Conservation (phyloP, 257 asterid genomes). For the Solanum etuberosum region DNA sequence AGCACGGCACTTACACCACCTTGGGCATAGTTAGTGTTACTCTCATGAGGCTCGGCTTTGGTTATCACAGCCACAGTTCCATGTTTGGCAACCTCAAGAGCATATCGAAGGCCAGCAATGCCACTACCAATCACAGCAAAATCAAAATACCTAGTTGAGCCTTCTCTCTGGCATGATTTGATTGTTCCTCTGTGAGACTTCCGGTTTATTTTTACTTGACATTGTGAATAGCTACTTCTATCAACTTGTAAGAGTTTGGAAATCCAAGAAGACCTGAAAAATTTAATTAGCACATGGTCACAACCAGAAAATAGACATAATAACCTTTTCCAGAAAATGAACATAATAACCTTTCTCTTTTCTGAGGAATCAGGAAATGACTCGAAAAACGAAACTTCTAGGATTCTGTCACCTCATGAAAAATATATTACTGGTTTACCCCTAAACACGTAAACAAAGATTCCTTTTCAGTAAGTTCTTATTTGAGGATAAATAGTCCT, state of each 20-base stretch:
- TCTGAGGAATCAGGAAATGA: neutral
- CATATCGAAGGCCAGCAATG: slow-evolving; percentile 97
- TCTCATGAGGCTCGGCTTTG: slow-evolving; percentile 94
- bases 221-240: slow-evolving; percentile 8
- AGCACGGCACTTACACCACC: slow-evolving; percentile 99
- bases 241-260: slow-evolving; percentile 29
- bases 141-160: slow-evolving; percentile 60
- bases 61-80: slow-evolving; percentile 94
- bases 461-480: neutral
- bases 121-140: slow-evolving; percentile 95
- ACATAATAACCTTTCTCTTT: neutral
- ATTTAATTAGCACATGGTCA: neutral
- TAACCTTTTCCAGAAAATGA: neutral
- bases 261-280: slow-evolving; percentile 58
- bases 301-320: neutral
- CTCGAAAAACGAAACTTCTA: neutral
- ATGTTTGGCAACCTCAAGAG: slow-evolving; percentile 87
- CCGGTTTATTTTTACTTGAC: slow-evolving; percentile 18
- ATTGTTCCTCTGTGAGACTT: slow-evolving; percentile 28
- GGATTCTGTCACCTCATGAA: neutral
- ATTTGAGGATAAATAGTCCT: neutral
- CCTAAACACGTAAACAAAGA: neutral
- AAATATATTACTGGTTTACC: neutral
- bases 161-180: slow-evolving; percentile 45
- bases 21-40: slow-evolving; percentile 98